Conservation (phyloP, 495 filamentous ascomycete species). For the Penicillium atrosanguineum region DNA sequence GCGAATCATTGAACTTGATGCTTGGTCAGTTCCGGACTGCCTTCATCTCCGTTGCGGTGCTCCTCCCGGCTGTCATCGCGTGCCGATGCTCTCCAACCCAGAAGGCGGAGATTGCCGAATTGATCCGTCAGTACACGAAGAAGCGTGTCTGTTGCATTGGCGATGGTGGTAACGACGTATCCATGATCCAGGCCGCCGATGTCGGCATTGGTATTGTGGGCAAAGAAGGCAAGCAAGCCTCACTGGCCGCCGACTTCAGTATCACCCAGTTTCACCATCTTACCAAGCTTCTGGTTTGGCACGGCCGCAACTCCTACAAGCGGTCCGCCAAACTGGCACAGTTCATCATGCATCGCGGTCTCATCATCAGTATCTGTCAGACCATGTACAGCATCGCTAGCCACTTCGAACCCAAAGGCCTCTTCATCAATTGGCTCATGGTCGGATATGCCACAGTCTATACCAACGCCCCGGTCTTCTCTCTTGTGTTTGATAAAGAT, state of each 20-base stretch:
- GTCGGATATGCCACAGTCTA: constrained; percentile 97
- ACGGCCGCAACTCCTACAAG: constrained; percentile 96
- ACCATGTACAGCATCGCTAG: constrained; percentile 95
- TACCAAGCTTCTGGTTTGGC: constrained; percentile 97
- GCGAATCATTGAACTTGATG: constrained; percentile 81
- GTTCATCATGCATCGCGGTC: constrained; percentile 96
- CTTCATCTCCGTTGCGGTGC: constrained; percentile 87
- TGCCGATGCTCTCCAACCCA: constrained; percentile 97
- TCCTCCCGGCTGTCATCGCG: constrained; percentile 87
- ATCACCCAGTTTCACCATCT: constrained; percentile 93
- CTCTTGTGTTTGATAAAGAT: constrained; percentile 92
- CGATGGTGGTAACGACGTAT: constrained; percentile 97
- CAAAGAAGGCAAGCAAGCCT: constrained; percentile 94
- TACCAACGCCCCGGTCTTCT: constrained; percentile 92
- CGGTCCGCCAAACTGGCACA: constrained; percentile 92
- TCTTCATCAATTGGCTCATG: constrained; percentile 96
- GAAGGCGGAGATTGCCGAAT: constrained; percentile 86
- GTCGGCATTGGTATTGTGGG: constrained; percentile 98
- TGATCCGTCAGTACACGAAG: constrained; percentile 89
- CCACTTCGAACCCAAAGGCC: constrained; percentile 84
- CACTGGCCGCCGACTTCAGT: constrained; percentile 91
- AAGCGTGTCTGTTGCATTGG: constrained; percentile 96
- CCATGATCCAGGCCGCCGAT: constrained; percentile 98
- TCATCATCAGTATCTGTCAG: constrained; percentile 93
- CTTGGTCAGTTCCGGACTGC: constrained; percentile 74